phyloP scores from a whole-genome alignment of 495 filamentous ascomycete species.

The Penicillium salamii region DNA sequence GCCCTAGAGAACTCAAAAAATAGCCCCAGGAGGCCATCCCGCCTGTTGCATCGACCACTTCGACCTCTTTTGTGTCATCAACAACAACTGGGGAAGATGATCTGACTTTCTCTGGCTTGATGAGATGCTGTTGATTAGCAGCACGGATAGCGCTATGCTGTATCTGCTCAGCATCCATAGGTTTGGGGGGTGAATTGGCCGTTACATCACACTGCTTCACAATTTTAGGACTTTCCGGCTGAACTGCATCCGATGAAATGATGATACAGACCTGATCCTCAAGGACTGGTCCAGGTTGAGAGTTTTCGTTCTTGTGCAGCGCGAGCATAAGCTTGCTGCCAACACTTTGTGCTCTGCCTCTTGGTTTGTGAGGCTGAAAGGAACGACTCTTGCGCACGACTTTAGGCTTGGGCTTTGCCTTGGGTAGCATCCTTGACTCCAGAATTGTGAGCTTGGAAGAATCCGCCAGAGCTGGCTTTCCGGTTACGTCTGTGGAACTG shows the following conservation, averaged over 20 bases:
- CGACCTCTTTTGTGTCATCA: background rate
- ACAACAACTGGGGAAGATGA: background rate
- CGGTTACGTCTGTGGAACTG: background rate
- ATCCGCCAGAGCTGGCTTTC: background rate
- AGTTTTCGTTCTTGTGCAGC: constrained; percentile 9
- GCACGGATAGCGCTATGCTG: background rate
- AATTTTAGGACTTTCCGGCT: background rate
- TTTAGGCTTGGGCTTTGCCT: background rate
- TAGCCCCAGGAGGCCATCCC: background rate
- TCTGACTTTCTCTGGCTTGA: background rate
- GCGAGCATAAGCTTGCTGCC: constrained; percentile 29
- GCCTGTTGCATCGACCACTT: background rate
- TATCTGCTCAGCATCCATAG: background rate
- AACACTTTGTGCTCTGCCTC: constrained; percentile 27
- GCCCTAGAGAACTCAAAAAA: background rate
- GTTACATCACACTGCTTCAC: too few relatives aligned
- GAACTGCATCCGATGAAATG: constrained; percentile 2
- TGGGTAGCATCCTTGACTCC: constrained; percentile 1
- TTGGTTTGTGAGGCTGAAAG: too few relatives aligned
- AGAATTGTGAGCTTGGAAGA: constrained; percentile 2
- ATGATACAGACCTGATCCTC: background rate
- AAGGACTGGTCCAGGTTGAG: background rate
- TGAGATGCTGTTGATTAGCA: background rate
- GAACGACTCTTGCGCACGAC: background rate
- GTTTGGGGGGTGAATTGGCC: too few relatives aligned